Base-by-base conservation (phyloP, 768 basidiomycete species). In the Suillus placidus region DNA sequence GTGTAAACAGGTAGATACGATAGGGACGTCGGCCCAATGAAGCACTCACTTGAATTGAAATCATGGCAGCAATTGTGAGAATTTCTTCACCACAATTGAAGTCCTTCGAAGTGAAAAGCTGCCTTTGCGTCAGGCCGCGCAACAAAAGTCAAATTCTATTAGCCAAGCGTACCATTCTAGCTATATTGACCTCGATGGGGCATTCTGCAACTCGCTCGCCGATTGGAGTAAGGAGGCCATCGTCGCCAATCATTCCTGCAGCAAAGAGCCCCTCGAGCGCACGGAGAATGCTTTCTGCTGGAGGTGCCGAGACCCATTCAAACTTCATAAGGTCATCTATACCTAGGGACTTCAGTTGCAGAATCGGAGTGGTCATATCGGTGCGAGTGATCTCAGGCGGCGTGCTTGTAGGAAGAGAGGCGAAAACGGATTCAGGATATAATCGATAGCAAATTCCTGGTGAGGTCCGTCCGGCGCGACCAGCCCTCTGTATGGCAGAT, bases 251-350 rank as follows among this genome's bases (percentile, higher is more conserved):
- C 85, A 97, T 95, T 13, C 92, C 92, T 30, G 94, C 83, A 30
- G 87, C 85, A 51, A 87, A 86, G 37, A 99, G 80, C 42, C 89
- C 89, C 74, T 98, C 97, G 52, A 99, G 77, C 20, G 95, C 95
- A 45, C 95, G 83, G 52, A 95, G 78, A 40, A 98, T 85, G 70
- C 89, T 91, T 74, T 94, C 92, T 13, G 91, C 88, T 3, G 95
- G 93, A 40, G 97, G 97, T 0, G 89, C 81, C 37, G 91, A 90
- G 38, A 99, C 87, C 92, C 95, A 99, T 73, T 99, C 95, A 73
- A 99, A 97, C 73, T 92, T 93, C 86, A 97, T 91, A 16, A 99
- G 76, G 76, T 99, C 94, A 70, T 99, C 92, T 54, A 99, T 92
- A 10, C 97, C 97, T 37, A 99, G 83, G 0, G 93, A 92, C 77